A percentile compares a stretch with the other conserved stretches of the same genome.
These are phyloP conservation scores for Monilinia laxa DNA, from an alignment of 2,329 filamentous ascomycete genomes.

Conservation along the genomic window DNA sequence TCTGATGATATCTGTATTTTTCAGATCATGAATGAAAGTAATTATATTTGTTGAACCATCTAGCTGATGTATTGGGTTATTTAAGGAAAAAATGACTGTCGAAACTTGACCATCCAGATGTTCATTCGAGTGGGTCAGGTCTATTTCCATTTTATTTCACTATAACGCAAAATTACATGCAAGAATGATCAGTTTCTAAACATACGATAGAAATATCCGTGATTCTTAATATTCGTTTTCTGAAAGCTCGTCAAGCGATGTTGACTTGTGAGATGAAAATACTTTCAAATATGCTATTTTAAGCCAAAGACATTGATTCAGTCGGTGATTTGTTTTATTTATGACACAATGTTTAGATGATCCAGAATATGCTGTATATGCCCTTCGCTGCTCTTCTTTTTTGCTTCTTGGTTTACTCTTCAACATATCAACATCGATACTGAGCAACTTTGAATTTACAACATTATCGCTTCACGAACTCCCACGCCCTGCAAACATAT, in stretches of 20 bases:
- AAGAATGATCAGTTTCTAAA: not conserved
- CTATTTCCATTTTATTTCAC: not conserved
- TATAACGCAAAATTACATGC: not conserved
- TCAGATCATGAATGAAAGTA: constrained; percentile 10
- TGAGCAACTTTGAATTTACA: not conserved
- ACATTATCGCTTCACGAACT: not conserved
- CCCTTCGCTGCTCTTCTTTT: not conserved
- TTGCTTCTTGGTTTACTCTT: not conserved
- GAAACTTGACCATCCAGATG: not conserved
- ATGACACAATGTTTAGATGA: not conserved
- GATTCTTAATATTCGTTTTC: not conserved
- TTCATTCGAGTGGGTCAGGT: not conserved
- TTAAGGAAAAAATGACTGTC: not conserved
- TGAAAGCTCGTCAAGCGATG: not conserved
- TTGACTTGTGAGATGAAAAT: not conserved
- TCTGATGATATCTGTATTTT: constrained; percentile 17
- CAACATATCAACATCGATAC: not conserved
- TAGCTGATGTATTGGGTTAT: not conserved
- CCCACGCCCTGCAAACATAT: not conserved
- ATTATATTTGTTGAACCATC: not conserved
- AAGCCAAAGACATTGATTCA: not conserved
- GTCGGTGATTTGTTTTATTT: not conserved
- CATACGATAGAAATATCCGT: not conserved
- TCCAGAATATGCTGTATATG: not conserved
- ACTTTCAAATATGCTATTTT: not conserved